phyloP scores from a whole-genome alignment of 768 basidiomycete genomes.

The Boletus pseudopeckii region DNA sequence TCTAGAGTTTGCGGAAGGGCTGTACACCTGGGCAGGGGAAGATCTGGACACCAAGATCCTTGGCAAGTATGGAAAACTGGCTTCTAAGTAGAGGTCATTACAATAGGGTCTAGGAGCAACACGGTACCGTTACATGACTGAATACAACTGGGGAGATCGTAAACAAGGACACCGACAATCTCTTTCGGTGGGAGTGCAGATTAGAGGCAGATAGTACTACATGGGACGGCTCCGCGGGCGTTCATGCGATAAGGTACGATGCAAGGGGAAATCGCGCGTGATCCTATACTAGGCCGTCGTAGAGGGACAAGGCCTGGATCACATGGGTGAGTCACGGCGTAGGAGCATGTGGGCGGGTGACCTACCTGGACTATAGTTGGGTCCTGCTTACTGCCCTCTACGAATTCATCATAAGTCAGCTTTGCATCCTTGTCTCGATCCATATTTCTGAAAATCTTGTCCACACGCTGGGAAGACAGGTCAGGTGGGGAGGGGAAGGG shows the following conservation, averaged over 20 bases:
- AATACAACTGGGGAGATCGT: conserved; percentile 20
- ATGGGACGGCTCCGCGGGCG: conserved; percentile 19
- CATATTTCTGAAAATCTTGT: conserved; percentile 99
- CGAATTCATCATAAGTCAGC: conserved; percentile 95
- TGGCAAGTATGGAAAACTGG: conserved; percentile 67
- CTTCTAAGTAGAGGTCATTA: conserved; percentile 25
- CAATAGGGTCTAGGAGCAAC: conserved; percentile 14
- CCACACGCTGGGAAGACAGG: conserved; percentile 67
- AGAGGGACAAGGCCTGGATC: conserved; percentile 83
- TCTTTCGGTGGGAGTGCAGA: conserved; percentile 13
- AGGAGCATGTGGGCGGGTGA: conserved; percentile 10
- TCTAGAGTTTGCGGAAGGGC: conserved; percentile 83
- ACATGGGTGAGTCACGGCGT: conserved; percentile 13
- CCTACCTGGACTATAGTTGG: conserved; percentile 96
- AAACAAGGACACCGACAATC: conserved; percentile 15
- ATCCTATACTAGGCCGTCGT: conserved; percentile 85
- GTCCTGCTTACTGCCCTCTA: conserved; percentile 97
- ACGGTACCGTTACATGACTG: conserved; percentile 25
- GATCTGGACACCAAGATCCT: conserved; percentile 80
- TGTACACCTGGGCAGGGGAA: conserved; percentile 79
- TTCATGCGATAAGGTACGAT: conserved; percentile 24
- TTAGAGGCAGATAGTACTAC: conserved; percentile 28
- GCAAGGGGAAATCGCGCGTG: conserved; percentile 2
- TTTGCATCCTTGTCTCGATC: conserved; percentile 92
- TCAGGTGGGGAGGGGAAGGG: conserved; percentile 11